Base-by-base conservation (phyloP, 2,329 filamentous ascomycete species). In the Alternaria sp. region DNA sequence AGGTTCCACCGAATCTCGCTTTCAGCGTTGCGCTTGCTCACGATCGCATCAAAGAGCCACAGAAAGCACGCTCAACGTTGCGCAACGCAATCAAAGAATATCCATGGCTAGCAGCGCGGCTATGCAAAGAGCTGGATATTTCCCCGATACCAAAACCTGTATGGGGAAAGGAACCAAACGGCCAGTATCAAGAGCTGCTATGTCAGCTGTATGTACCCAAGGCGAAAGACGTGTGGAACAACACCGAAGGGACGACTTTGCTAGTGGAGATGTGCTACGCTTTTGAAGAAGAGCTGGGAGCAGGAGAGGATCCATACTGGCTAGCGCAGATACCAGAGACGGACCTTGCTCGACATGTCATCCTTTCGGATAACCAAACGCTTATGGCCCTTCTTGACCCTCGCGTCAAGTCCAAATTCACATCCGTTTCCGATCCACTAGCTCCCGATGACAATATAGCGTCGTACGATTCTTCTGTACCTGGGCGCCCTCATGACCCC, bases 221-320 rank as follows among this genome's bases (percentile, higher is more conserved):
- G 47, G 86, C 91, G 5, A 95, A 93, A 74, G 91, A 95, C 70
- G 82, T 97, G 4, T 97, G 94, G 94, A 93, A 93, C 75, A 93
- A 90, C 5, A 86, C 91, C 1, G 90, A 93, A 72, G 88, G 88
- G 13, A 89, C 86, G 4, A 82, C 84, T 5, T 81, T 97, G 8
- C 86, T 97, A 2, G 85, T 90, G 28, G 89, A 92, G 71, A 88
- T 90, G 15, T 90, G 89, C 47, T 87, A 88, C 65, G 85, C 85
- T 11, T 68, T 78, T 32, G 72, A 75, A 26, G 67, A 75, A 43
- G 65, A 68, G 9, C 62, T 77, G 5, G 69, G 63, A n/a, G 65
- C 67, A 19, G 73, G 71, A 28, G 67, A 72, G 17, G 52, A 70
- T 17, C 76, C 77, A 8, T 77, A 77, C 68, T 78, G 73, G 76